Evolutionary conservation across 768 basidiomycete species (phyloP), one percentile per base, ranked within the genome.

Genomic region (Amanita fuliginea): DNA sequence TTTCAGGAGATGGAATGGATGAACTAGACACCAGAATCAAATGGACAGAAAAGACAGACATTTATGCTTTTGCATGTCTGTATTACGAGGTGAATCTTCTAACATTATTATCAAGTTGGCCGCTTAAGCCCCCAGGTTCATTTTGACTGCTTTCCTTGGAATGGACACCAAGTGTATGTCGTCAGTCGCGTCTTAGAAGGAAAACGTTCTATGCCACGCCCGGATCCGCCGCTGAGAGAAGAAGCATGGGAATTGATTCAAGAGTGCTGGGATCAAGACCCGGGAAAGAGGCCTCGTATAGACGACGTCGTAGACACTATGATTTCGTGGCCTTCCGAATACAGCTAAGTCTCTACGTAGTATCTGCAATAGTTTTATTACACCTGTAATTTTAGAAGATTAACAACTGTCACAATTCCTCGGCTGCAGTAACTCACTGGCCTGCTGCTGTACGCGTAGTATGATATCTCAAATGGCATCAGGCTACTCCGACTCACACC

Each of bases 41-140:
- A 18, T 22, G 46, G 6, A 47, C 46, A 16, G 36, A 47, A 24
- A 39, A 36, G 36, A 47, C 46, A 6, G 46, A 47, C 26, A 22
- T 47, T 11, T 47, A 37, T 22, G 46, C 46, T 2, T 47, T 37
- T n/a, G 46, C 19, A 30, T 47, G 46, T 26, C 21, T 39, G 11
- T 47, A 47, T 39, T 47, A 47, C 10, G 46, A 47, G 46, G 46
- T 39, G 19, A 47, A 19, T 9, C 13, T 45, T n/a, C 10, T 5
- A n/a, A n/a, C n/a, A n/a, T n/a, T n/a, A 1, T 21, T n/a, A 3
- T 24, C 14, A 22, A 14, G 18, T 21, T 6, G 19, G 21, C 6
- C 2, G 8, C 30, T 24, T 10, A 16, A 0, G 11, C 8, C 4
- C 14, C 14, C 10, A 47, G 46, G 16, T 47, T 26, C 35, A 47